Evolutionary conservation across 768 basidiomycete genomes (phyloP).

Genomic region (Dioszegia aurantiaca): DNA sequence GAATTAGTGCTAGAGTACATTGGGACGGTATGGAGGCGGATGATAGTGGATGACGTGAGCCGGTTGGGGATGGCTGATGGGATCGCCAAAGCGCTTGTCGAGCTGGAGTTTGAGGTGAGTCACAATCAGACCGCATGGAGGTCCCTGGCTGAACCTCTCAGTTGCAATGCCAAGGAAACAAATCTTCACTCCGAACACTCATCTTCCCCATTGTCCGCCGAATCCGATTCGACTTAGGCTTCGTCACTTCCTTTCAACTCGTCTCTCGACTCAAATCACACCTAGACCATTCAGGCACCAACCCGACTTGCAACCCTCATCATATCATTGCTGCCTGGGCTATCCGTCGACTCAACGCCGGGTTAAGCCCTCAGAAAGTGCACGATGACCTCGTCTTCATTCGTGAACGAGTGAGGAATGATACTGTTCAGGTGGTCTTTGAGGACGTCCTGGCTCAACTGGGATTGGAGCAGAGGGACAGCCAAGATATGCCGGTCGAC

Average conservation of each 20-base stretch:
- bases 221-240: conserved; percentile 34
- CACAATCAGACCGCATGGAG: neutral
- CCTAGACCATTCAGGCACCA: neutral
- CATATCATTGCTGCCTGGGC: conserved; percentile 15
- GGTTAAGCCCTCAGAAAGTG: neutral
- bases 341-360: conserved; percentile 15
- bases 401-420: conserved; percentile 6
- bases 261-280: conserved; percentile 27
- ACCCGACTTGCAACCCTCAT: conserved; percentile 4
- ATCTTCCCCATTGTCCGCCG: conserved; percentile 29
- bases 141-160: conserved; percentile 17
- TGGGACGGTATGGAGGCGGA: conserved; percentile 19
- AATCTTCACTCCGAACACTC: conserved; percentile 9
- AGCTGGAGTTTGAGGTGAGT: conserved; percentile 43
- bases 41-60: neutral
- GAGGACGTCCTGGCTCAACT: neutral
- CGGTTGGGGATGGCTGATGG: conserved; percentile 22
- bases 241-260: conserved; percentile 31
- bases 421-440: neutral
- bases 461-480: conserved; percentile 3
- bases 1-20: conserved; percentile 37
- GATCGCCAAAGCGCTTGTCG: conserved; percentile 32
- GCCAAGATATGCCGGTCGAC: neutral
- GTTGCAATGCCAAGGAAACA: conserved; percentile 25
- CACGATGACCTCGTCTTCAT: conserved; percentile 14